Evolutionary conservation across 2,329 filamentous ascomycete species (phyloP), one percentile per base, ranked within the genome.

Genomic region (Myotisia sp.): DNA sequence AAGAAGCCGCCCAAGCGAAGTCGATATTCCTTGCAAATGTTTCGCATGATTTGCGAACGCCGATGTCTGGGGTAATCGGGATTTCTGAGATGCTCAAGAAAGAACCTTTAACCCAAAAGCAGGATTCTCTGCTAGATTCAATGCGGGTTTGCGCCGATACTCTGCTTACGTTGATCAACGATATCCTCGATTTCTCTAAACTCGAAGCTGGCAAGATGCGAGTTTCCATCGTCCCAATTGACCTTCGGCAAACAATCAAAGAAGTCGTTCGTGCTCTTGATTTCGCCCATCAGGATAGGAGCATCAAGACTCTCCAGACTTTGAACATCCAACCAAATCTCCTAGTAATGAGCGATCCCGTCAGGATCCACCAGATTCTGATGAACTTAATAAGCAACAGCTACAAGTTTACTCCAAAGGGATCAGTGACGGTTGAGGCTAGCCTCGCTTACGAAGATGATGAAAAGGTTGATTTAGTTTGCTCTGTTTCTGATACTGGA

Each of bases 21-120:
- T 95, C 90, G 0, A 66, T 95, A 6, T 95, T 95, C 60, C 92
- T 98, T 42, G 90, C 90, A 12, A 95, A 95, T 48, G 93, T 95
- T 33, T 76, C 70, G 1, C 75, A 79, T 45, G 75, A 95, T 55
- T 67, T 98, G 22, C 92, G 93, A 52, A 98, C 90, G 1, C 90
- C 90, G 0, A 67, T 95, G 37, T 95, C 95, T 50, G 90, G 87
- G 8, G 94, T 95, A 31, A 67, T 98, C 48, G 90, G 90, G 21
- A 70, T 76, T 56, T 71, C 67, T 2, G 71, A 76, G 45, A 55
- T 76, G 27, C 59, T 76, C 14, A 76, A 76, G 45, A 63, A 62
- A 5, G 76, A 70, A 6, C 54, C 52, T 4, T 45, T 76, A 23
- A 68, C 65, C 39, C 58, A 59, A 13, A 71, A 76, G 48, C 72